Evolutionary conservation across 202 grass and related monocot species (phyloP).

Genomic region (Saccharum hybrid): DNA sequence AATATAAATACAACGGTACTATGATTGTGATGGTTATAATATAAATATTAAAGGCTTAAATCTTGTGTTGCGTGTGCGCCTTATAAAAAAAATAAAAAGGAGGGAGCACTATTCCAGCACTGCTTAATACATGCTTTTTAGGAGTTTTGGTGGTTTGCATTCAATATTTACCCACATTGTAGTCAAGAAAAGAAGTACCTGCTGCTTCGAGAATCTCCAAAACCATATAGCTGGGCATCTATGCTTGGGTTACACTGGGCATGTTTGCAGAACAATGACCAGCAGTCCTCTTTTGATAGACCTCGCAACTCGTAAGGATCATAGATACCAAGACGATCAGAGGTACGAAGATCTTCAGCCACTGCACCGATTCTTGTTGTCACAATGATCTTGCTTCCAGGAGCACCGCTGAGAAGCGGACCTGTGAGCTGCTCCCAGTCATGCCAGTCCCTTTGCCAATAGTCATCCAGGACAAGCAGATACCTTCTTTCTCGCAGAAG

Average conservation of each 20-base stretch:
- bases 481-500: conserved; percentile 45
- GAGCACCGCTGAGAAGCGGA: conserved; percentile 9
- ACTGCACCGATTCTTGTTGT: conserved; percentile 38
- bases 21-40: no score
- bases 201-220: no score
- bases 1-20: no score
- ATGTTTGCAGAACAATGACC: conserved; percentile 38
- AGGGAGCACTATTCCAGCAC: no score
- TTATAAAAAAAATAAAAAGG: no score
- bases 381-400: conserved; percentile 58
- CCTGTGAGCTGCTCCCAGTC: conserved; percentile 41
- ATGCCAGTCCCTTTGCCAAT: conserved; percentile 6
- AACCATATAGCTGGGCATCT: background rate
- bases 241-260: background rate
- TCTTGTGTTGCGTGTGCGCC: no score
- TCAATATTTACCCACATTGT: no score
- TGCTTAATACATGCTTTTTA: no score
- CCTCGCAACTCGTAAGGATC: conserved; percentile 19
- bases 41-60: no score
- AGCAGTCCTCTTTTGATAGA: conserved; percentile 43
- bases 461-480: conserved; percentile 60
- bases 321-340: no score
- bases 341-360: background rate
- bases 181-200: no score
- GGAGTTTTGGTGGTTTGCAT: no score